Percentiles rank a stretch among this genome's conserved stretches.
phyloP scores from a whole-genome alignment of 805 yeast genomes.

The Brettanomyces anomalus region DNA sequence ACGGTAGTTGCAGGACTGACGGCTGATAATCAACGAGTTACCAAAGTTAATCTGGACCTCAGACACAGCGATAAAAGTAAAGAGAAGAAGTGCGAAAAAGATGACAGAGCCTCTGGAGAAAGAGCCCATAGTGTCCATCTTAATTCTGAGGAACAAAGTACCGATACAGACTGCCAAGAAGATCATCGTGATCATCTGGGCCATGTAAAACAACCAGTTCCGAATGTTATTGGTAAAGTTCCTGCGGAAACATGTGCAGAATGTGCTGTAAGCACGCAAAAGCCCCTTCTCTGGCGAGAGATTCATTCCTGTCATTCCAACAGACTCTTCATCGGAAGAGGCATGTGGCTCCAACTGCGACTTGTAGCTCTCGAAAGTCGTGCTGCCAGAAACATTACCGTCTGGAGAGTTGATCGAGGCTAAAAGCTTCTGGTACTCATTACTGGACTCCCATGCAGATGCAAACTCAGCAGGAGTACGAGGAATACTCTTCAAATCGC shows the following conservation, averaged over 20 bases:
- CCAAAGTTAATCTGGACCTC: conserved; percentile 37
- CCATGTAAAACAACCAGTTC: conserved; percentile 42
- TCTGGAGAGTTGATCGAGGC: background rate
- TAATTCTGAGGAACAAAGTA: conserved; percentile 49
- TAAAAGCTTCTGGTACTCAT: conserved; percentile 32
- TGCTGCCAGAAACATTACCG: background rate
- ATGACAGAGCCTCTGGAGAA: conserved; percentile 58
- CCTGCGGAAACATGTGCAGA: conserved; percentile 38
- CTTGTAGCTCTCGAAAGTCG: background rate
- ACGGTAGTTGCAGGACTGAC: conserved; percentile 57
- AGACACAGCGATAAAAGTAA: conserved; percentile 39
- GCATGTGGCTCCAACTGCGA: background rate
- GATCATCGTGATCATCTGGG: conserved; percentile 38
- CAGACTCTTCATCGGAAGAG: background rate
- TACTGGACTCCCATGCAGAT: conserved; percentile 41
- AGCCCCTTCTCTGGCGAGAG: background rate
- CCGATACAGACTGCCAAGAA: conserved; percentile 55
- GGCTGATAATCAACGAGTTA: conserved; percentile 52
- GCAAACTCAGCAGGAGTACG: conserved; percentile 54
- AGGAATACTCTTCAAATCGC: conserved; percentile 36
- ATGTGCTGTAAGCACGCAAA: conserved; percentile 30
- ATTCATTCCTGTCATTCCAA: background rate
- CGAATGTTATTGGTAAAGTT: conserved; percentile 48
- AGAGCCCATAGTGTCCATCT: conserved; percentile 43
- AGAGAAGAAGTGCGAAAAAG: conserved; percentile 50